Percentiles rank a stretch among this genome's conserved stretches.
These are phyloP conservation scores for Solanum hybrid DNA, from an alignment of 305 asterid genomes.

Conservation along the genomic window DNA sequence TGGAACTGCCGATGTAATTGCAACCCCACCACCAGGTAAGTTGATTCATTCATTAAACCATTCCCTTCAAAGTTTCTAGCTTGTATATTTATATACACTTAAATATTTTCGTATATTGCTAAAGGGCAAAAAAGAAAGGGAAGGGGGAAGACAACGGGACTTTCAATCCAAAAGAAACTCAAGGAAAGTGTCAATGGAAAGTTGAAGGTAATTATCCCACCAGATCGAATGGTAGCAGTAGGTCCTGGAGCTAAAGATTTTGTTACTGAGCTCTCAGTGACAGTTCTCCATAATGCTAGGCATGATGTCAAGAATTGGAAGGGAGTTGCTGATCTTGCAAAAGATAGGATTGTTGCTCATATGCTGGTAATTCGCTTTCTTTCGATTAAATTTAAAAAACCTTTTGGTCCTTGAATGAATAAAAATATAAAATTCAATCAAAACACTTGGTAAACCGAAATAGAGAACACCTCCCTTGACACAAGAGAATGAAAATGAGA, in stretches of 20 bases:
- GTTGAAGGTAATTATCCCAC: not conserved
- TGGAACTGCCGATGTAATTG: not conserved
- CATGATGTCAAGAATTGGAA: slow-evolving; percentile 1
- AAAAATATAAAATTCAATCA: not conserved
- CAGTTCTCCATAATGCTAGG: not conserved
- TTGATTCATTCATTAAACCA: not conserved
- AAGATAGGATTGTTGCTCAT: not conserved
- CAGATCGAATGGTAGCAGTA: not conserved
- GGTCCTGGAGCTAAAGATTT: slow-evolving; percentile 2
- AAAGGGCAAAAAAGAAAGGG: not conserved
- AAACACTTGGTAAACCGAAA: not conserved
- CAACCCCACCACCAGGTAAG: not conserved
- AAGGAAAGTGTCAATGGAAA: not conserved
- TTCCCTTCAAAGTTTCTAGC: not conserved
- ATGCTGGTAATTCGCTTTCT: not conserved
- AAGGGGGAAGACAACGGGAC: not conserved
- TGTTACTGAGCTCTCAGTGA: not conserved
- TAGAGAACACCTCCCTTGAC: not conserved
- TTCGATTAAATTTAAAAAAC: not conserved
- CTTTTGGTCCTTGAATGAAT: not conserved
- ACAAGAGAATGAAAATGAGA: not conserved
- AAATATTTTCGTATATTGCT: not conserved
- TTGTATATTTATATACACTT: not conserved
- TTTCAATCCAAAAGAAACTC: not conserved
- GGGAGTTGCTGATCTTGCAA: not conserved